phyloP scores from a whole-genome alignment of 305 asterid species.

The Solanum hybrid region DNA sequence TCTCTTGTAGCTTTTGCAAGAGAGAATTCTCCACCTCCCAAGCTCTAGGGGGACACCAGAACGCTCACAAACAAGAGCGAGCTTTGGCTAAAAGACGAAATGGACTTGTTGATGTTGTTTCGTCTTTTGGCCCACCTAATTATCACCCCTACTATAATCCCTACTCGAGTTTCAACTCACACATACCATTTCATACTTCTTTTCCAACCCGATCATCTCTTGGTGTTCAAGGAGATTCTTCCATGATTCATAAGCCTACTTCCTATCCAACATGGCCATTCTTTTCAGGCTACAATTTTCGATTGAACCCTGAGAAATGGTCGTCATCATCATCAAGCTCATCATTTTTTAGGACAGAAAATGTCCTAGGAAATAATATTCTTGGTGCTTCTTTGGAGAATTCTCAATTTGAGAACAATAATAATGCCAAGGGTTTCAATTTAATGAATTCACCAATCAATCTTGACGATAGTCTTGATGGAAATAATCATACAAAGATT shows the following conservation, averaged over 20 bases:
- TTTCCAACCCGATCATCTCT: constrained; percentile 12
- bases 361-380: not conserved
- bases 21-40: constrained; percentile 62
- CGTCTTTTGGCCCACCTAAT: constrained; percentile 23
- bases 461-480: not conserved
- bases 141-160: constrained; percentile 28
- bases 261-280: constrained; percentile 19
- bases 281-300: constrained; percentile 2
- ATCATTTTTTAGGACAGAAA: not conserved
- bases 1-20: constrained; percentile 46
- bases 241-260: constrained; percentile 36
- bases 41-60: constrained; percentile 76
- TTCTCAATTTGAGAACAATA: not conserved
- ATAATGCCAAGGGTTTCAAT: not conserved
- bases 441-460: not conserved
- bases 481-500: constrained; percentile 11
- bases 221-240: constrained; percentile 34
- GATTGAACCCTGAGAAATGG: constrained; percentile 16
- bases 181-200: constrained; percentile 23
- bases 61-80: constrained; percentile 67
- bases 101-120: constrained; percentile 16
- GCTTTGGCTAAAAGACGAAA: constrained; percentile 46
- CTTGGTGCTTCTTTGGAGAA: not conserved
- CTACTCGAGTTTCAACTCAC: constrained; percentile 19
- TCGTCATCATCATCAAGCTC: not conserved